A percentile compares a stretch with the other conserved stretches of the same genome.
These are phyloP conservation scores for Endocalyx cinctus DNA, from an alignment of 2,329 filamentous ascomycete genomes.

Conservation along the genomic window DNA sequence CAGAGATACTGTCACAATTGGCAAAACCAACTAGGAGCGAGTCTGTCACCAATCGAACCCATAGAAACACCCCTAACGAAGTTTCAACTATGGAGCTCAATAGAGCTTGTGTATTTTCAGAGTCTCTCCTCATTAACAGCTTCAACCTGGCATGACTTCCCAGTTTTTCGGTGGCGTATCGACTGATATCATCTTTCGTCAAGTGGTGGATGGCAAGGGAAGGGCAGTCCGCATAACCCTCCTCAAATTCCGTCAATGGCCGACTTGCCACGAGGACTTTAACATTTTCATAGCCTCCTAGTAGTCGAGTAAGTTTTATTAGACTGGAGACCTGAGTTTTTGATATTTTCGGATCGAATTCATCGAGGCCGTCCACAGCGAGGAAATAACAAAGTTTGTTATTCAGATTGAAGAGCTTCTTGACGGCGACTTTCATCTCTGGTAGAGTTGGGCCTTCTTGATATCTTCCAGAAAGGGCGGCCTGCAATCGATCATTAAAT, in stretches of 20 bases:
- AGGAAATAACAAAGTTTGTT: constrained; percentile 13
- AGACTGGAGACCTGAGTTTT: constrained; percentile 9
- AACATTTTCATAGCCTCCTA: constrained; percentile 9
- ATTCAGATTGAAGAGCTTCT: constrained; percentile 3
- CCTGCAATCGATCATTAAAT: constrained; percentile 6
- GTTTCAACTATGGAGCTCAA: constrained; percentile 9
- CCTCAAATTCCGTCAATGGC: constrained; percentile 12
- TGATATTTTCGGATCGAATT: constrained; percentile 17
- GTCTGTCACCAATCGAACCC: constrained; percentile 14
- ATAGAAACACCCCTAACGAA: constrained; percentile 16
- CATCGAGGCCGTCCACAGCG: constrained; percentile 18
- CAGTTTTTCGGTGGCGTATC: constrained; percentile 11
- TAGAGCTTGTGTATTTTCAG: constrained; percentile 1
- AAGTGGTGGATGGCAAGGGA: constrained; percentile 14
- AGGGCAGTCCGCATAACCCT: constrained; percentile 6
- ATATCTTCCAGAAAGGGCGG: constrained; percentile 2
- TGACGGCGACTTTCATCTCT: constrained; percentile 11
- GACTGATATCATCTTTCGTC: constrained; percentile 13
- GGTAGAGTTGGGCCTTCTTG: constrained; percentile 3
- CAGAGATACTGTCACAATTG: constrained; percentile 13
- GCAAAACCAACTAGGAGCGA: constrained; percentile 14
- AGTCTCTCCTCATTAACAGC: constrained; percentile 3
- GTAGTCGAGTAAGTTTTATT: constrained; percentile 7
- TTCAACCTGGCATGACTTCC: constrained; percentile 11
- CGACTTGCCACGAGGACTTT: constrained; percentile 18